A percentile compares a stretch with the other conserved stretches of the same genome.
These are phyloP conservation scores for Tetrastigma voinierianum DNA, from an alignment of 164 flowering plant genomes.

Conservation along the genomic window DNA sequence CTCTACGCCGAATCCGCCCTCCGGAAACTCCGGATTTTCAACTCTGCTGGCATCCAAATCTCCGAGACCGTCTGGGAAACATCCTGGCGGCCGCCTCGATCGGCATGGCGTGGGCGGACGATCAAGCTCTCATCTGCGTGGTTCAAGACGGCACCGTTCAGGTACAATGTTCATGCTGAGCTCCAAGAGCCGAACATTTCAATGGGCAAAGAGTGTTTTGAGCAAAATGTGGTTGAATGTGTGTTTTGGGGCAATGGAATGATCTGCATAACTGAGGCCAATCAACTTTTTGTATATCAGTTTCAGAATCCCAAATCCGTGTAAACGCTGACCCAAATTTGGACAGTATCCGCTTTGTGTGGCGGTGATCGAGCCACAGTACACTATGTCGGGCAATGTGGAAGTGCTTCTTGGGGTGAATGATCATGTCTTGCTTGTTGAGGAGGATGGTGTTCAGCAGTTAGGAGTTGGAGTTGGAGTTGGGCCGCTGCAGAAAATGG, in stretches of 20 bases:
- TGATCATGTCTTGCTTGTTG: slow-evolving; percentile 51
- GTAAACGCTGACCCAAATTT: slow-evolving; percentile 58
- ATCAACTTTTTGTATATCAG: slow-evolving; percentile 61
- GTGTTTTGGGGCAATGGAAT: slow-evolving; percentile 93
- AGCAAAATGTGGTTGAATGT: slow-evolving; percentile 82
- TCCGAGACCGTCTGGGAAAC: slow-evolving; percentile 84
- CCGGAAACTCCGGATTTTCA: slow-evolving; percentile 86
- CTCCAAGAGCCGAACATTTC: slow-evolving; percentile 52
- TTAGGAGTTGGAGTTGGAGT: slow-evolving; percentile 43
- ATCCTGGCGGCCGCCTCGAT: slow-evolving; percentile 84
- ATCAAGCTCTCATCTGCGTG: slow-evolving; percentile 66
- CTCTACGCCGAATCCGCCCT: slow-evolving; percentile 88
- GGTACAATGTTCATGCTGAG: slow-evolving; percentile 68
- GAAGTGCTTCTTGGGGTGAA: slow-evolving; percentile 81
- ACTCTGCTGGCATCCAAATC: slow-evolving; percentile 68
- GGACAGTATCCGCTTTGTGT: slow-evolving; percentile 63
- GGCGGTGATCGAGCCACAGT: slow-evolving; percentile 92
- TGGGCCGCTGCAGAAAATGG: slow-evolving; percentile 87
- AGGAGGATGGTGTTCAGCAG: slow-evolving; percentile 57
- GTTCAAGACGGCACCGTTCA: slow-evolving; percentile 85
- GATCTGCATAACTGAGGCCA: slow-evolving; percentile 73
- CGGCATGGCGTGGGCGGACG: slow-evolving; percentile 89
- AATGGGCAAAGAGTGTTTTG: slow-evolving; percentile 75
- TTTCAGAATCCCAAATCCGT: slow-evolving; percentile 56
- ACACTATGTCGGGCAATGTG: slow-evolving; percentile 87